Evolutionary conservation across 1,284 basidiomycete species (phyloP), one percentile per base, ranked within the genome.

Genomic region (Garcileccinum viscosum): DNA sequence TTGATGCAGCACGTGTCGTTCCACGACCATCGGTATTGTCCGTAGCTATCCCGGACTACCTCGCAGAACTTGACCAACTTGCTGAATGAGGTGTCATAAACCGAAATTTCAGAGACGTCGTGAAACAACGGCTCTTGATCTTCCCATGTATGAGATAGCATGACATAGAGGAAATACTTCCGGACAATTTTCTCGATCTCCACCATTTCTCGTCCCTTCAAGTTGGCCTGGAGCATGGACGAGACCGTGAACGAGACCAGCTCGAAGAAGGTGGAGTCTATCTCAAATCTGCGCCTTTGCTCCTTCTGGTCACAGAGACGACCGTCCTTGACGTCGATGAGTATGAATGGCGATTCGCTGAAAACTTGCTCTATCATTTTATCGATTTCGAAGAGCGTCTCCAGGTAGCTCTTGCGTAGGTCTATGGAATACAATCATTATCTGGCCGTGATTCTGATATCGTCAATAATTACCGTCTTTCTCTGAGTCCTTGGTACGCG

Each of bases 131-230:
- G 73, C 61, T 74, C 73, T 0, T 50, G 7, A 8, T 30, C 64
- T 27, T 69, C 71, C 75, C 73, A 74, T 11, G 63, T 74, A 15
- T 74, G 73, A 30, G 73, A 74, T 42, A 74, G 67, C 75, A 76
- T 74, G n/a, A 71, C 75, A 33, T 76, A 74, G 37, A n/a, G 32
- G 47, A 69, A 75, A 56, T 74, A 76, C 15, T 7, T 5, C 33
- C 60, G 38, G 5, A 74, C 64, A 11, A 59, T 62, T 7, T 44
- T 27, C 30, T 65, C 35, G 24, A 74, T 68, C 22, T 27, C 33
- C 1, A 22, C 15, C 24, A 19, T 53, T 35, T 68, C n/a, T 22
- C n/a, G 63, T 19, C 12, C 32, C 47, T 30, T n/a, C n/a, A n/a
- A n/a, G n/a, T n/a, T 62, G n/a, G 12, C 60, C 24, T 30, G 38